A percentile compares a stretch with the other conserved stretches of the same genome.
phyloP scores from a whole-genome alignment of 1,139 yeast genomes.

The Saccharomycopsis hybrid region DNA sequence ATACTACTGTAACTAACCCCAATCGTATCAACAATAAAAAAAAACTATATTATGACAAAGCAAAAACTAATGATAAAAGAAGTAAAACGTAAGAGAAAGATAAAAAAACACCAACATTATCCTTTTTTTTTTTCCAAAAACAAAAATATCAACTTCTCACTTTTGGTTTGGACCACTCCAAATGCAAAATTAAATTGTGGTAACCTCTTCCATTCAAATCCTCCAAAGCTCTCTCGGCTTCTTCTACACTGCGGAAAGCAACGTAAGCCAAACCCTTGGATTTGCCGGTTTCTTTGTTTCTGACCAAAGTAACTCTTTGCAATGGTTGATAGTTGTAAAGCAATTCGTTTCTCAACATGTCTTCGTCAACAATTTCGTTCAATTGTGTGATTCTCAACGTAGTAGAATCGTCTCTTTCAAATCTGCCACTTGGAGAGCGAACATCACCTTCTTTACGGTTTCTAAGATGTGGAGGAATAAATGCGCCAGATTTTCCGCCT shows the following conservation, averaged over 20 bases:
- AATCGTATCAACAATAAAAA: too few species aligned
- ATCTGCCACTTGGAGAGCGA: slow-evolving; percentile 36
- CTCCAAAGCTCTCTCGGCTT: slow-evolving; percentile 76
- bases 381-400: slow-evolving; percentile 90
- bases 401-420: slow-evolving; percentile 62
- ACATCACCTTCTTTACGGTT: slow-evolving; percentile 52
- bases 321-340: slow-evolving; percentile 57
- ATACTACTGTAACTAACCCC: too few species aligned
- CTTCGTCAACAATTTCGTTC: slow-evolving; percentile 80
- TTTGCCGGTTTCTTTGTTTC: slow-evolving; percentile 90
- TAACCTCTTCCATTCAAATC: slow-evolving; percentile 85
- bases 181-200: slow-evolving; percentile 80
- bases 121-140: too few species aligned
- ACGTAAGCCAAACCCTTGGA: slow-evolving; percentile 98
- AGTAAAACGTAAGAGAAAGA: too few species aligned
- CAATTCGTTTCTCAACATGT: slow-evolving; percentile 67
- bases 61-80: too few species aligned
- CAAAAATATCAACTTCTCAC: too few species aligned
- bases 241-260: slow-evolving; percentile 60
- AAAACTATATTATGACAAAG: too few species aligned
- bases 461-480: slow-evolving; percentile 79
- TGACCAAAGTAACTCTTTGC: slow-evolving; percentile 76
- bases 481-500: slow-evolving; percentile 29
- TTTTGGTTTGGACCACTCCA: slow-evolving; percentile 53
- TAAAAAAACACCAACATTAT: too few species aligned